A percentile compares a stretch with the other conserved stretches of the same genome.
Conservation (phyloP, 164 flowering plant species). For the Dillenia turbinata region DNA sequence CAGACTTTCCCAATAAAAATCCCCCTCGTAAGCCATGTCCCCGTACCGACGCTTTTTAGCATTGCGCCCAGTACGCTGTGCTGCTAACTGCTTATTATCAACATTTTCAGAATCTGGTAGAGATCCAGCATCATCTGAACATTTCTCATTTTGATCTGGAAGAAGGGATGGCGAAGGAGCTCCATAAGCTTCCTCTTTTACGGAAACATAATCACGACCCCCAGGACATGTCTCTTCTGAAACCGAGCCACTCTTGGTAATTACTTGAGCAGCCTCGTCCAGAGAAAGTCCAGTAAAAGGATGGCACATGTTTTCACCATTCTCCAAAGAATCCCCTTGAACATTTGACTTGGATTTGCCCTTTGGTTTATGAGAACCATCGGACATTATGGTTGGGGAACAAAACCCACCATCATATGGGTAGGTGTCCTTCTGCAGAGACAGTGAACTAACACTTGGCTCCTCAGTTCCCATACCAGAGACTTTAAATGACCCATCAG, state of each 20-base stretch:
- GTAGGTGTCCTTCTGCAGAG: constrained; percentile 12
- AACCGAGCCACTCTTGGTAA: neutral
- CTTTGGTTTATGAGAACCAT: constrained; percentile 11
- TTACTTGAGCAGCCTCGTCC: constrained; percentile 2
- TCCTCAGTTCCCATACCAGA: constrained; percentile 11
- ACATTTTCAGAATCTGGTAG: constrained; percentile 30
- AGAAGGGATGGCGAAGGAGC: constrained; percentile 24
- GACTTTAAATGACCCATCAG: constrained; percentile 12
- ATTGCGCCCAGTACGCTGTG: constrained; percentile 50
- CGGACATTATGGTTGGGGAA: constrained; percentile 7
- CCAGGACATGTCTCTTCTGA: constrained; percentile 17
- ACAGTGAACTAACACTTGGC: constrained; percentile 9
- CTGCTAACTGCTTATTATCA: constrained; percentile 30
- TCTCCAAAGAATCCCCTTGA: constrained; percentile 9
- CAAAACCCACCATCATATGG: constrained; percentile 16
- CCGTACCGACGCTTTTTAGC: constrained; percentile 65
- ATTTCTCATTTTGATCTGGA: constrained; percentile 28
- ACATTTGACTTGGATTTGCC: constrained; percentile 5
- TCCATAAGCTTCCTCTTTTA: constrained; percentile 31
- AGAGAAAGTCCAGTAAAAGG: constrained; percentile 5
- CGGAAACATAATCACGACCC: constrained; percentile 18
- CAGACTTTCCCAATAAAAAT: constrained; percentile 78
- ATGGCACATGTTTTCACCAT: neutral
- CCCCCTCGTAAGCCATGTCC: constrained; percentile 99
- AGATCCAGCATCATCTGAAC: constrained; percentile 37